Percentiles rank a stretch among this genome's conserved stretches.
Conservation (phyloP, 768 basidiomycete genomes). For the Leccinum subtestaceum region DNA sequence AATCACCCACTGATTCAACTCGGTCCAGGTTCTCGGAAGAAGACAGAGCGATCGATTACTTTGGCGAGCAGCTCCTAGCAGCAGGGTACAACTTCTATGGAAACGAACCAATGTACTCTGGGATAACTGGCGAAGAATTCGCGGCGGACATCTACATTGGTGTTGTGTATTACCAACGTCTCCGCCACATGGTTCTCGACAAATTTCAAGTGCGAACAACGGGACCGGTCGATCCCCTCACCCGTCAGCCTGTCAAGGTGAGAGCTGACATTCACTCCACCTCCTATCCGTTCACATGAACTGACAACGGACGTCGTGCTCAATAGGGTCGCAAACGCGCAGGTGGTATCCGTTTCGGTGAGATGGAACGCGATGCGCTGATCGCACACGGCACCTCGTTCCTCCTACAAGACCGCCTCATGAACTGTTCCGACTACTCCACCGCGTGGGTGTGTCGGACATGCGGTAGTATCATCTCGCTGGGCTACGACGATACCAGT, state of each 20-base stretch:
- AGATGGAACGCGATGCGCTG: constrained; percentile 99
- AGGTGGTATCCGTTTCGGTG: constrained; percentile 98
- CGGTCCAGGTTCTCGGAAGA: constrained; percentile 81
- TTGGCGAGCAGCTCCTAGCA: constrained; percentile 89
- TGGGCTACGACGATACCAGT: constrained; percentile 90
- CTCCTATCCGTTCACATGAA: not conserved
- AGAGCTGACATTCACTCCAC: constrained; percentile 12
- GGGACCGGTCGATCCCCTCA: constrained; percentile 93
- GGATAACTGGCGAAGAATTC: constrained; percentile 98
- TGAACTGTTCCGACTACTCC: constrained; percentile 99
- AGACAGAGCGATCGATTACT: constrained; percentile 97
- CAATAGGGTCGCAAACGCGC: constrained; percentile 91
- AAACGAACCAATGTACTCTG: constrained; percentile 99
- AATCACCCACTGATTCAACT: constrained; percentile 10
- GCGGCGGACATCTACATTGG: constrained; percentile 98
- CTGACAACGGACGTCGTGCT: not conserved
- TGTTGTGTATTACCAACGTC: constrained; percentile 96
- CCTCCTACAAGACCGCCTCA: constrained; percentile 94
- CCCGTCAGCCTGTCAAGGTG: constrained; percentile 96
- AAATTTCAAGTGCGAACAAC: constrained; percentile 99
- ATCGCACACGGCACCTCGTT: constrained; percentile 99
- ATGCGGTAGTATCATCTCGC: constrained; percentile 92
- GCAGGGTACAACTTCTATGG: constrained; percentile 99
- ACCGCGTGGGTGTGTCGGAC: constrained; percentile 98
- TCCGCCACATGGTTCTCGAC: constrained; percentile 99